These are phyloP conservation scores for Phaeosphaeriaceae sp. DNA, from an alignment of 2,329 filamentous ascomycete genomes.

Conservation along the genomic window DNA sequence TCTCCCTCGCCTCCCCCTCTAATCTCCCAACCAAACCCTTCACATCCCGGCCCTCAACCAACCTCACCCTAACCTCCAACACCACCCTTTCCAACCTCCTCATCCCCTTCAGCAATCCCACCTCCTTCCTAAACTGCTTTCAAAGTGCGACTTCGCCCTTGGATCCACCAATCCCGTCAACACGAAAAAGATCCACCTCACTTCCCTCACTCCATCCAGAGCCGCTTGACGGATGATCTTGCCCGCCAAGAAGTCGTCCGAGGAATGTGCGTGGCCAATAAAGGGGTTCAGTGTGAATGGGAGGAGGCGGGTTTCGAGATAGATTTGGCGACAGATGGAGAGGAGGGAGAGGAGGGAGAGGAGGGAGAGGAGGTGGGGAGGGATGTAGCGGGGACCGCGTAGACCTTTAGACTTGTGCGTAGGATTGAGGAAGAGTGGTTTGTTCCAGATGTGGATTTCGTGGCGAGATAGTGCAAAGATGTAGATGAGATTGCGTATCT, in stretches of 20 bases:
- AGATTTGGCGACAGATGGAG: neutral
- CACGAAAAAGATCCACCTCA: neutral
- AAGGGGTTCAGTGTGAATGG: neutral
- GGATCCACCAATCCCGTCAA: neutral
- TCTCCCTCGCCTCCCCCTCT: too few species aligned
- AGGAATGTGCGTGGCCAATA: neutral
- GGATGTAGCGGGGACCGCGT: neutral
- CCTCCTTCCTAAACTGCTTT: neutral
- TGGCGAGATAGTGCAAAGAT: neutral
- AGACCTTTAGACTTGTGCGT: neutral
- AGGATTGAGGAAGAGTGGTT: neutral
- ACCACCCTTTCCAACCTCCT: neutral
- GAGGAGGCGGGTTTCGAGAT: neutral
- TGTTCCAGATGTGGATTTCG: neutral
- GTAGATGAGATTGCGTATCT: neutral
- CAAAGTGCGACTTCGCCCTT: neutral
- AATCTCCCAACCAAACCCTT: neutral
- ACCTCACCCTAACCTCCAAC: neutral
- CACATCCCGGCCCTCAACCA: neutral
- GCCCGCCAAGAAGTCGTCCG: neutral
- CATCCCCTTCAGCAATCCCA: neutral
- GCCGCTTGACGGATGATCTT: neutral
- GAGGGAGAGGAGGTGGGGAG: neutral
- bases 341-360: neutral
- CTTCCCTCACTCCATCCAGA: neutral